Conservation (phyloP, 1,284 basidiomycete genomes). For the Moesziomyces aphidis region DNA sequence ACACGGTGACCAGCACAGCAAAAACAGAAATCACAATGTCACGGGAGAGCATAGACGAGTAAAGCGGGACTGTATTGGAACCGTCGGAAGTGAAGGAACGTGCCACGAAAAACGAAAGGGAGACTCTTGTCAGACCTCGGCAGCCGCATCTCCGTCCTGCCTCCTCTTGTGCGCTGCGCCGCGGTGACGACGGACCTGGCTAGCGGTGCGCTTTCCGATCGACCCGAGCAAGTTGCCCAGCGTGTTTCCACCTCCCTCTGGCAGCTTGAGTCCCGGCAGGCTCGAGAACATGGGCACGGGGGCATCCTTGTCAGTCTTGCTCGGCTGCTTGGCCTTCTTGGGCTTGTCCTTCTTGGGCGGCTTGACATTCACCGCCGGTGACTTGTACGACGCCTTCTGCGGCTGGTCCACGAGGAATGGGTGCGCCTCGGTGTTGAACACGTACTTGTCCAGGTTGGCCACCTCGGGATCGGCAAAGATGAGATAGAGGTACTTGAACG, state of each 20-base stretch:
- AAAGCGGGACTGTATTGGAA: neutral
- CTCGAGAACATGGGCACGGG: slow-evolving; percentile 22
- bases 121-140: neutral
- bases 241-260: slow-evolving; percentile 19
- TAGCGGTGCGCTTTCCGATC: neutral
- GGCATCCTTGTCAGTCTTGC: slow-evolving; percentile 1
- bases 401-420: slow-evolving; percentile 56
- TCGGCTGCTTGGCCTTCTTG: slow-evolving; percentile 1
- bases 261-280: slow-evolving; percentile 23
- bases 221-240: slow-evolving; percentile 13
- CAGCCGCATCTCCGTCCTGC: neutral
- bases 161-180: slow-evolving; percentile 8
- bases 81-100: neutral
- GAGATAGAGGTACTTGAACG: slow-evolving; percentile 62
- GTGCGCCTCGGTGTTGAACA: slow-evolving; percentile 64
- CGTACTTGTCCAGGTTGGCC: slow-evolving; percentile 52
- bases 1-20: neutral
- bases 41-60: neutral
- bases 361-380: slow-evolving; percentile 6
- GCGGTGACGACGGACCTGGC: slow-evolving; percentile 6
- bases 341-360: slow-evolving; percentile 4
- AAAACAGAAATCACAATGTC: slow-evolving; percentile 3
- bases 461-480: slow-evolving; percentile 54
- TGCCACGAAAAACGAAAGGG: neutral
- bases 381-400: slow-evolving; percentile 17